Base-by-base conservation (phyloP, 192 early-diverging fungal genomes). In the Coemansia sp. region DNA sequence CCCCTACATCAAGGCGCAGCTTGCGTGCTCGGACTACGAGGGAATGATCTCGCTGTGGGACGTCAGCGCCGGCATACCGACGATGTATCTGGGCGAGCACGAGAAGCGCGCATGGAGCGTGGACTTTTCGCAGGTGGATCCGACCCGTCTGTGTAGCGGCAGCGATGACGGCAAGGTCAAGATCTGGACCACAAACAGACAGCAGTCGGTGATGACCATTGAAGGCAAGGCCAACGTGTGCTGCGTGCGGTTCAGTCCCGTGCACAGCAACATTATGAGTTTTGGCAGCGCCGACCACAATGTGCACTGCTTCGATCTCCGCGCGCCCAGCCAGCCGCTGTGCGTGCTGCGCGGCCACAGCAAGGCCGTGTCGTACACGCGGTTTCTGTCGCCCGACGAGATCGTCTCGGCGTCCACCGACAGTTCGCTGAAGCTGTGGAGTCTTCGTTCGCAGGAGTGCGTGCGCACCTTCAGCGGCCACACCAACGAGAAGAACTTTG, bases 401-500 rank as follows among this genome's bases (percentile, higher is more conserved):
- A 71, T 98, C 22, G 84, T 98, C 19, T 92, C 94, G 9, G 92
- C 93, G 37, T 97, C 95, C 6, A 98, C 93, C 0, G 97, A 98
- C 75, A 91, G 89, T 68, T 94, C 93, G 6, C 88, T 98, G 21
- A 92, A 92, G 72, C 81, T 93, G 42, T 98, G 97, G 97, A 85
- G 87, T 59, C 73, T 90, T 36, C 63, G 75, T 55, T 67, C 77
- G 19, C 80, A 82, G 67, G 71, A 69, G 65, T 93, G 89, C 58
- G 72, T 85, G 6, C 80, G 93, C 32, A 91, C 91, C 15, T 98
- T 86, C 76, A 76, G 84, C 8, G 96, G 96, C 7, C 97, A 98
- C 71, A 54, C 80, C 9, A 98, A 98, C 68, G 94, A 96, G 69
- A 95, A 93, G 83, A 97, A 97, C 82, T 98, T 98, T 93, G 97